phyloP scores from a whole-genome alignment of 371 early-diverging fungal genomes.

The Saksenaea oblongispora region DNA sequence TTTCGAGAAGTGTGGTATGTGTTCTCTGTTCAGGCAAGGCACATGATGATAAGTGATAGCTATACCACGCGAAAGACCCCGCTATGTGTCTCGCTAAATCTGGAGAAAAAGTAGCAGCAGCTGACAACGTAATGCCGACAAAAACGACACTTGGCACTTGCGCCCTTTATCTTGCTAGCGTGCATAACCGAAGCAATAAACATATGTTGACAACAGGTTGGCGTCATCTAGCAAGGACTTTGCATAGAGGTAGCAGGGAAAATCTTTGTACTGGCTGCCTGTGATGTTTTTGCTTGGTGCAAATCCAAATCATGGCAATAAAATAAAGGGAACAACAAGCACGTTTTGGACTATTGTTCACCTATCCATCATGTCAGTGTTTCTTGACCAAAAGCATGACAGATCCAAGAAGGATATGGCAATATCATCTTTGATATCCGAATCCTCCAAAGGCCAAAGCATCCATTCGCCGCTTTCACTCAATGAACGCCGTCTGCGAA shows the following conservation, averaged over 20 bases:
- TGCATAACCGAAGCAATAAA: neutral
- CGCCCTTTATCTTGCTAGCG: neutral
- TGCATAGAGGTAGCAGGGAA: neutral
- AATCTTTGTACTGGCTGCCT: neutral
- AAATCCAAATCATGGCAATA: slow-evolving; percentile 1
- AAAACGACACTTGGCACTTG: neutral
- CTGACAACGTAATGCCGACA: neutral
- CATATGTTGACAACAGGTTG: neutral
- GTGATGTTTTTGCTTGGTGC: neutral
- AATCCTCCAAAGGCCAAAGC: neutral
- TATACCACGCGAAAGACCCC: no score
- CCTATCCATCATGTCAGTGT: neutral
- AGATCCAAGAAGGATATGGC: slow-evolving; percentile 1
- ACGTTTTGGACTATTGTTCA: neutral
- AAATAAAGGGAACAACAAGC: neutral
- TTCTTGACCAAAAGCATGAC: neutral
- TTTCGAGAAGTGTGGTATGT: no score
- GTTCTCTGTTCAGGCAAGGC: no score
- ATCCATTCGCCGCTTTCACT: slow-evolving; percentile 32
- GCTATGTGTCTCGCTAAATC: neutral
- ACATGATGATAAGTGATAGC: no score
- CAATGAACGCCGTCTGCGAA: slow-evolving; percentile 50
- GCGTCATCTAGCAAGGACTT: neutral
- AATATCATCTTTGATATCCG: neutral
- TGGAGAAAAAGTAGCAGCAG: neutral